Evolutionary conservation across 352 stramenopile genomes (phyloP).

Genomic region (Phytopythium chamaehyphon): DNA sequence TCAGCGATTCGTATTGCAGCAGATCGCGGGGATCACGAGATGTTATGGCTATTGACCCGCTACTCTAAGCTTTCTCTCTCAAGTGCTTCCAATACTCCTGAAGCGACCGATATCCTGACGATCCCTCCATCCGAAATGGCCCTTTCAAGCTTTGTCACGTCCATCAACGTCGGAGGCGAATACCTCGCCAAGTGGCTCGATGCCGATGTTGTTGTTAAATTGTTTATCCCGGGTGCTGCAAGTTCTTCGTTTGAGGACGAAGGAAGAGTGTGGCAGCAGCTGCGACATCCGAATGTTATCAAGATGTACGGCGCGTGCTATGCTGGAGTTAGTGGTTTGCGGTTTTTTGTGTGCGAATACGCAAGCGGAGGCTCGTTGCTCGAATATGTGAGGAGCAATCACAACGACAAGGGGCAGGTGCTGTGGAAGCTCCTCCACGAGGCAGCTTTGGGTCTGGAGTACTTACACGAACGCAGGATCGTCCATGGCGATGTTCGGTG

Average conservation of each 20-base stretch:
- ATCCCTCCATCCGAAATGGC: neutral
- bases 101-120: neutral
- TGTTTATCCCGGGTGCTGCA: slow-evolving; percentile 2
- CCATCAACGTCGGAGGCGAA: neutral
- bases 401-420: neutral
- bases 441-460: slow-evolving; percentile 21
- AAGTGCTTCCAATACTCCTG: no score
- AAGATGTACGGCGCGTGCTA: slow-evolving; percentile 3
- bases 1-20: no score
- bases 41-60: no score
- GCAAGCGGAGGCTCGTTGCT: slow-evolving; percentile 20
- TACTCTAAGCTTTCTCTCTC: no score
- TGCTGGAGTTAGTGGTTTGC: neutral
- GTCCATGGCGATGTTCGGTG: slow-evolving; percentile 22
- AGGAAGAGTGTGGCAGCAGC: slow-evolving; percentile 7
- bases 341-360: slow-evolving; percentile 20
- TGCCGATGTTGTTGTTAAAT: slow-evolving; percentile 10
- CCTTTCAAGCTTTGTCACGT: no score
- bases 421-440: slow-evolving; percentile 21
- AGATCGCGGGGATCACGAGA: no score
- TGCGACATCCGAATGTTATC: slow-evolving; percentile 1
- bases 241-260: slow-evolving; percentile 3
- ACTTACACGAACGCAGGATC: slow-evolving; percentile 21
- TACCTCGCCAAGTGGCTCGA: slow-evolving; percentile 15
- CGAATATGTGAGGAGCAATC: slow-evolving; percentile 3